Evolutionary conservation across 225 moss, liverwort and hornwort genomes (phyloP).

Genomic region (Bryum argenteum): DNA sequence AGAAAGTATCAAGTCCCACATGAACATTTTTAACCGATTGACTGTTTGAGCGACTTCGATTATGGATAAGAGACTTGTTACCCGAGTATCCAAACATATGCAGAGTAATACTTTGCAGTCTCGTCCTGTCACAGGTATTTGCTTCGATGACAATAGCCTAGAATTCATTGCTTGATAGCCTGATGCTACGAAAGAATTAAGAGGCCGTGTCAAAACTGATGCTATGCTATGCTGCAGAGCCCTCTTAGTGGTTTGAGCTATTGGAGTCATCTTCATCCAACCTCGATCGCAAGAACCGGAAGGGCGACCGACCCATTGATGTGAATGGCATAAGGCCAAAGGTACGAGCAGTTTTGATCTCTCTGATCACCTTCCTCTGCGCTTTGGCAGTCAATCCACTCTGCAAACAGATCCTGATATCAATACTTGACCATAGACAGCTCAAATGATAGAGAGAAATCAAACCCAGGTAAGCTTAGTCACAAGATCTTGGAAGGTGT

Average conservation of each 20-base stretch:
- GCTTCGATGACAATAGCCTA: neutral
- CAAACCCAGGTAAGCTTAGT: too few relatives aligned
- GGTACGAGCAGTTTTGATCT: slow-evolving; percentile 93
- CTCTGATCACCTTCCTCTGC: slow-evolving; percentile 81
- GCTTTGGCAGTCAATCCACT: slow-evolving; percentile 80
- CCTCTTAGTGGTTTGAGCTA: neutral
- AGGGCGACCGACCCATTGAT: slow-evolving; percentile 89
- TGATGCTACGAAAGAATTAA: neutral
- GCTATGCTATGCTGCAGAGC: slow-evolving; percentile 7
- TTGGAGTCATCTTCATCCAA: slow-evolving; percentile 61
- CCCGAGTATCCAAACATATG: neutral
- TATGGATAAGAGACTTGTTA: neutral
- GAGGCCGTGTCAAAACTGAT: slow-evolving; percentile 26
- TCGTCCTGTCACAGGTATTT: slow-evolving; percentile 9
- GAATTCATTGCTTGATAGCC: neutral
- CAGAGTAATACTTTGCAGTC: neutral
- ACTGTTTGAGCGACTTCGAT: neutral
- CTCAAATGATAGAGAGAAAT: too few relatives aligned
- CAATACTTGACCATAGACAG: too few relatives aligned
- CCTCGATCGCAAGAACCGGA: slow-evolving; percentile 89
- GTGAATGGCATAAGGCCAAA: slow-evolving; percentile 97
- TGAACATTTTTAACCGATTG: too few relatives aligned
- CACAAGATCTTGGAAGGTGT: too few relatives aligned
- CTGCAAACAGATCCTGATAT: slow-evolving; percentile 38
- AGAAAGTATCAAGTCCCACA: neutral